phyloP scores from a whole-genome alignment of 1,284 basidiomycete species.

The Irpex sp. region DNA sequence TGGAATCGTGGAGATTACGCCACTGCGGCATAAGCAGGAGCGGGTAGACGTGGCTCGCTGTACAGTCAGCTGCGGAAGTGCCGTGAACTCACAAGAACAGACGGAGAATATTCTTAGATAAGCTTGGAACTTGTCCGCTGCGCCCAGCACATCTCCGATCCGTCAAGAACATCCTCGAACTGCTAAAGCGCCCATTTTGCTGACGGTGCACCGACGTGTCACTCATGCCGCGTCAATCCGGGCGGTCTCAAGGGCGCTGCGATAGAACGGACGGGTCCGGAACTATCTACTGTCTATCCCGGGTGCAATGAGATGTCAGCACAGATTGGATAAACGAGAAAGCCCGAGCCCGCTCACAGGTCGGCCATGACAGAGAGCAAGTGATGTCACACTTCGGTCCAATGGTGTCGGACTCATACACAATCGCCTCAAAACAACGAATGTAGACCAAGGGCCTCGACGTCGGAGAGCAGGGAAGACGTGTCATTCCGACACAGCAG shows the following conservation, averaged over 20 bases:
- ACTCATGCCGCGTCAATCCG: neutral
- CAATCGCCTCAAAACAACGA: no score
- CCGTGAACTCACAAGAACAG: neutral
- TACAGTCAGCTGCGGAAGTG: neutral
- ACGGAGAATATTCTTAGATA: neutral
- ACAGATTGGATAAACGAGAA: neutral
- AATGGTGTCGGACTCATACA: no score
- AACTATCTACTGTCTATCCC: neutral
- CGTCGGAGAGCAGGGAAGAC: neutral
- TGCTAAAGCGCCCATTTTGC: no score
- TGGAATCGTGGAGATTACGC: neutral
- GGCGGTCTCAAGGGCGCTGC: no score
- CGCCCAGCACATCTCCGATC: neutral
- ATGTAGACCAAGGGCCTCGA: neutral
- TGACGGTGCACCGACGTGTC: neutral
- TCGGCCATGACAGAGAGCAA: no score
- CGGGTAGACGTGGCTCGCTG: neutral
- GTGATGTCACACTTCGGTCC: neutral
- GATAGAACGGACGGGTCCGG: no score
- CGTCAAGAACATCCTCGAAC: neutral
- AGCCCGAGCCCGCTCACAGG: neutral
- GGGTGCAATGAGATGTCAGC: neutral
- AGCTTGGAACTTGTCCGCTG: neutral
- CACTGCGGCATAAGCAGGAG: neutral
- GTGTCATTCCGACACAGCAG: conserved; percentile 5